A percentile compares a stretch with the other conserved stretches of the same genome.
These are phyloP conservation scores for Nyssa sinensis DNA, from an alignment of 148 eudicot species.

Conservation along the genomic window DNA sequence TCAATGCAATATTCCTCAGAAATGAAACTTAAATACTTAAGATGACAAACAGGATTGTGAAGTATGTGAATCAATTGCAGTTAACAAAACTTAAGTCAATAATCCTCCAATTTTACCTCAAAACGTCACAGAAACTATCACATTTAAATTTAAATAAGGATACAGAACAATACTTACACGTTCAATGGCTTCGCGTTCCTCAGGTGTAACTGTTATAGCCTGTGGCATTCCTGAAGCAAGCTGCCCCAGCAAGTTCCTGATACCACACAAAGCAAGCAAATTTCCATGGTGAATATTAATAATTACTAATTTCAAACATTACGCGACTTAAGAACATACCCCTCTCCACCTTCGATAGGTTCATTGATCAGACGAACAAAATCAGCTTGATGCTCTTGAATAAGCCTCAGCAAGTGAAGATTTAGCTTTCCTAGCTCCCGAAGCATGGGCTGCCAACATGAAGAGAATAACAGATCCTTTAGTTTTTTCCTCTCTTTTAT, in stretches of 20 bases:
- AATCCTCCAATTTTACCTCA: too few species aligned
- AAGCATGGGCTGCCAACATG: slow-evolving; percentile 74
- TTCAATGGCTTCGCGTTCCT: slow-evolving; percentile 76
- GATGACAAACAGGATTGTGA: too few species aligned
- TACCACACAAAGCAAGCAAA: background rate
- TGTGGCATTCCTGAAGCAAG: slow-evolving; percentile 59
- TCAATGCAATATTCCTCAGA: too few species aligned
- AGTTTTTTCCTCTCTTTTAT: too few species aligned
- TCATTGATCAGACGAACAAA: slow-evolving; percentile 80
- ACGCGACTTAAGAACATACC: slow-evolving; percentile 36
- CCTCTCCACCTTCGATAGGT: slow-evolving; percentile 74
- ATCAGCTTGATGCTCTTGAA: slow-evolving; percentile 82
- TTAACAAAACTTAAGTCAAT: too few species aligned
- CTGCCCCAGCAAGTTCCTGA: slow-evolving; percentile 56
- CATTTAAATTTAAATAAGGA: too few species aligned
- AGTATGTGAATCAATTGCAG: too few species aligned
- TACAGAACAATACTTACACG: slow-evolving; percentile 43
- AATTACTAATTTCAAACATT: background rate
- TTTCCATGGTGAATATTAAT: background rate
- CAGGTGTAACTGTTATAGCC: slow-evolving; percentile 69
- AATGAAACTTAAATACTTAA: too few species aligned
- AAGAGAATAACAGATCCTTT: slow-evolving; percentile 6
- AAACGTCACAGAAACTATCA: too few species aligned
- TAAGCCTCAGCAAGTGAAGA: slow-evolving; percentile 71
- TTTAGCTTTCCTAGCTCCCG: slow-evolving; percentile 87